Conservation (phyloP, 73 alveolate genomes). For the Paramecium biaurelia region DNA sequence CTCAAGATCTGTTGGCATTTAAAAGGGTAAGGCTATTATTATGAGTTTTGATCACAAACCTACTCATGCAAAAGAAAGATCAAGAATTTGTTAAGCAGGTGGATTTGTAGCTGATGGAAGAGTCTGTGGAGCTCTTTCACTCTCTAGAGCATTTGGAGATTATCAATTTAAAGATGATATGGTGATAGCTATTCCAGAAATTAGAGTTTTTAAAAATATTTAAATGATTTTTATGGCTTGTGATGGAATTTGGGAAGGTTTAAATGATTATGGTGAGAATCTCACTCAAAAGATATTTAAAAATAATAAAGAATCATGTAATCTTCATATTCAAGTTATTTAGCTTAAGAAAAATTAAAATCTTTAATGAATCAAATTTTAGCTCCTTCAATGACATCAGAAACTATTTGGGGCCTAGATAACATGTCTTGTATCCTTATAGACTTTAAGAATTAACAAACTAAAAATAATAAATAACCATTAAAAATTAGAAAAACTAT, state of each 20-base stretch:
- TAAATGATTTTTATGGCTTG: conserved; percentile 69
- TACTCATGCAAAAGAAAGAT: conserved; percentile 81
- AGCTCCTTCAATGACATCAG: conserved; percentile 15
- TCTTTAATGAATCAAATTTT: neutral
- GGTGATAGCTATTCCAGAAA: conserved; percentile 91
- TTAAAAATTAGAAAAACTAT: neutral
- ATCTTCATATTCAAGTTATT: neutral
- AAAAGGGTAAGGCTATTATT: conserved; percentile 69
- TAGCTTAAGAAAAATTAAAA: neutral
- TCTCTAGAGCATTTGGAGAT: conserved; percentile 95
- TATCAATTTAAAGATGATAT: conserved; percentile 80
- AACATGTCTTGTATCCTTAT: conserved; percentile 12
- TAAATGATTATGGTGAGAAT: neutral
- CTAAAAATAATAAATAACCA: neutral
- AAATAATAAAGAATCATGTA: neutral
- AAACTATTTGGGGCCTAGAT: conserved; percentile 10
- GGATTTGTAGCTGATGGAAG: conserved; percentile 89
- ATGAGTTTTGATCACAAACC: conserved; percentile 93
- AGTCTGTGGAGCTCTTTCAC: conserved; percentile 86
- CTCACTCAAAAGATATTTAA: neutral
- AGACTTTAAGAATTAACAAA: neutral
- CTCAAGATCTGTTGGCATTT: conserved; percentile 80
- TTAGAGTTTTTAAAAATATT: conserved; percentile 65
- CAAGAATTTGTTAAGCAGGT: conserved; percentile 86
- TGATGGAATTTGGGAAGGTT: conserved; percentile 74